Conservation (phyloP, 176 grass and related monocot genomes). For the Zea luxurians region DNA sequence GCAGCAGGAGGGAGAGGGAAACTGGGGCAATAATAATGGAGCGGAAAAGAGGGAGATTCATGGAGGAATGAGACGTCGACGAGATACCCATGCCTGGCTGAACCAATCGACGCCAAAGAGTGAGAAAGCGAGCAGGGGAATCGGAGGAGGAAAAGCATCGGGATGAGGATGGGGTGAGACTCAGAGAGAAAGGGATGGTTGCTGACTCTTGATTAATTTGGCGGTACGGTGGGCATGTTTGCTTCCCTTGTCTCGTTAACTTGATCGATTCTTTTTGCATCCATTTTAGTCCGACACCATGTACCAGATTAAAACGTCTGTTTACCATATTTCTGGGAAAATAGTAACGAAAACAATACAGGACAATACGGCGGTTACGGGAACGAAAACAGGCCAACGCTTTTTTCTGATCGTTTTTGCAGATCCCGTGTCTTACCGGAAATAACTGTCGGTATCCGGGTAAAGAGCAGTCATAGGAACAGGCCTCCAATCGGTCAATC, state of each 20-base stretch:
- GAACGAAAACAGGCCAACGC: no score
- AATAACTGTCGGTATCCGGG: no score
- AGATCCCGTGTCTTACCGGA: no score
- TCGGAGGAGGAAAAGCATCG: neutral
- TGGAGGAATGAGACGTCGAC: constrained; percentile 15
- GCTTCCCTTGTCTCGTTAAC: neutral
- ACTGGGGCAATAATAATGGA: no score
- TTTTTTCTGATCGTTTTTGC: no score
- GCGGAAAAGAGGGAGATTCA: neutral
- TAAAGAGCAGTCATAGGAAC: no score
- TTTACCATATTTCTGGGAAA: no score
- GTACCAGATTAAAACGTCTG: no score
- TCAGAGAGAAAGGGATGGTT: neutral
- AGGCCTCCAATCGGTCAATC: no score
- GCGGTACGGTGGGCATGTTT: neutral
- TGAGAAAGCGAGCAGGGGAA: neutral
- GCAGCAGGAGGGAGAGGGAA: neutral
- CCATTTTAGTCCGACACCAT: no score
- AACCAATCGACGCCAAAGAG: neutral
- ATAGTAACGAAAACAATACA: no score
- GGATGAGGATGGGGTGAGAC: neutral
- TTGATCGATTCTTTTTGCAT: neutral
- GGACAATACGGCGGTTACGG: no score
- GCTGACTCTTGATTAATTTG: neutral
- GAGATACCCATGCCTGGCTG: neutral